Conservation (phyloP, 2,329 filamentous ascomycete genomes). For the Ophiostoma piceae region DNA sequence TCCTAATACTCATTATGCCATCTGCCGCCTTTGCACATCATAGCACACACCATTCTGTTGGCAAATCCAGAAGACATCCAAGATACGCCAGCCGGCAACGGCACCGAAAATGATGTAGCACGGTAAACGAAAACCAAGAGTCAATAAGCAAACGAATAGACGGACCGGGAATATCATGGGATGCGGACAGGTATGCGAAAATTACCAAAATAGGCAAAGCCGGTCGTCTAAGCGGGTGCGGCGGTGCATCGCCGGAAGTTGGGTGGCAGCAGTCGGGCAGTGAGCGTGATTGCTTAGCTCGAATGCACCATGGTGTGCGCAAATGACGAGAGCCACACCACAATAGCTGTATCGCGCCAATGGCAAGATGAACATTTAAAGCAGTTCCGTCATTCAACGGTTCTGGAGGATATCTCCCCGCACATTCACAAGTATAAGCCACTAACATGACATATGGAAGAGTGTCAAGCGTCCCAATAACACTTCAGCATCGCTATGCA, state of each 20-base stretch:
- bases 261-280: neutral
- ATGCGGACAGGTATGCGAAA: neutral
- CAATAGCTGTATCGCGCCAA: neutral
- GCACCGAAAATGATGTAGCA: neutral
- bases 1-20: neutral
- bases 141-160: neutral
- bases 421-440: neutral
- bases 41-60: neutral
- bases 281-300: slow-evolving; percentile 7
- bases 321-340: slow-evolving; percentile 1
- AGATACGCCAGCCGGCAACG: neutral
- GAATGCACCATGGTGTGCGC: slow-evolving; percentile 5
- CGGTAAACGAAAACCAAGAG: neutral
- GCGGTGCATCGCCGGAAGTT: neutral
- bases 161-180: neutral
- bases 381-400: neutral
- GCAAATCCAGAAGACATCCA: neutral
- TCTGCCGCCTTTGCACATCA: neutral
- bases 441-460: neutral
- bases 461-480: neutral
- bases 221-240: neutral
- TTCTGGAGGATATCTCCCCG: neutral
- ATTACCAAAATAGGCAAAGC: neutral
- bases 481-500: neutral
- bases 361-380: neutral